Evolutionary conservation across 371 early-diverging fungal species (phyloP), one percentile per base, ranked within the genome.

Genomic region (Enterocytospora artemiae): DNA sequence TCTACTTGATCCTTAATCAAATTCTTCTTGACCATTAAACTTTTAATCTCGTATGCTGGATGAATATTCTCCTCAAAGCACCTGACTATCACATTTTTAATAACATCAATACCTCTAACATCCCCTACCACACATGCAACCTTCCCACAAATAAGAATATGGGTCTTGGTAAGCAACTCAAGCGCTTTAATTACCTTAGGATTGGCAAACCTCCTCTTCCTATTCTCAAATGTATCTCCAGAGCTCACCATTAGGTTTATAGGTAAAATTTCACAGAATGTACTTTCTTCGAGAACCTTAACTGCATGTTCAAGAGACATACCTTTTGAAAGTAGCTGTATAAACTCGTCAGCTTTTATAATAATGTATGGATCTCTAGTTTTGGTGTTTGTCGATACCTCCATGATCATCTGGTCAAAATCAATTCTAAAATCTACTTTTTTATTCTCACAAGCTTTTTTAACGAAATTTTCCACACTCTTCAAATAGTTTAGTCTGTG

Each of bases 1-100:
- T 85, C 83, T 59, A 87, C 88, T 0, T 88, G 87, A 79, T 96
- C 96, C 73, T 91, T 91, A 31, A 88, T 89, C 31, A 98, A 80
- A 73, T 98, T 94, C 53, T 91, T 85, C 70, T 91, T 90, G 73
- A 95, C 91, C 92, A 98, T 94, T 36, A 96, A 68, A 80, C 84
- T 84, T 80, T 96, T 96, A 78, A 98, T 93, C 74, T 94, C 90
- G 79, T 94, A 96, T 66, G 96, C 90, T 16, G 99, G 99, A 76
- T 98, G 99, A 30, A 95, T 82, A 78, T 98, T 98, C 27, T 71
- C 52, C 66, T 90, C 89, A 88, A 98, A 89, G 72, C 94, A 93
- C 78, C 93, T 93, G 28, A 88, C 68, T 0, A 95, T 86, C 46
- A 98, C 86, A 39, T 87, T 81, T 37, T 92, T 84, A 22, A 89